These are phyloP conservation scores for Dactylellina sp. DNA, from an alignment of 2,329 filamentous ascomycete species.

Conservation along the genomic window DNA sequence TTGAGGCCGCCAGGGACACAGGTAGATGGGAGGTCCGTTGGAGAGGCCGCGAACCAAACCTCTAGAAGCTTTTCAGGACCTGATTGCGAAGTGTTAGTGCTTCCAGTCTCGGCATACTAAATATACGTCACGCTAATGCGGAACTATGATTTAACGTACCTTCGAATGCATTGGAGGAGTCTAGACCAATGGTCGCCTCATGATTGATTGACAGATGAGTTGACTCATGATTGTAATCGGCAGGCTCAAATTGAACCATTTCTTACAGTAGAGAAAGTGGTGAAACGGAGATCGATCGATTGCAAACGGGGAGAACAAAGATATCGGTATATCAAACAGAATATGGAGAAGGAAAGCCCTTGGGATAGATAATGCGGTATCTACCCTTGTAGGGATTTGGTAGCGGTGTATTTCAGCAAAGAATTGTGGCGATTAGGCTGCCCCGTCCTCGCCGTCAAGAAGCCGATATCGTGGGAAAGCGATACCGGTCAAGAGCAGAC, in stretches of 20 bases:
- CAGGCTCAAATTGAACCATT: slow-evolving; percentile 54
- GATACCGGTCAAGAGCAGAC: slow-evolving; percentile 86
- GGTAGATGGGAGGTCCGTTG: slow-evolving; percentile 76
- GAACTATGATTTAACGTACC: slow-evolving; percentile 67
- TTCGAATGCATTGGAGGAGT: slow-evolving; percentile 96
- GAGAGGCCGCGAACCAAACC: slow-evolving; percentile 93
- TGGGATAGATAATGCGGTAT: slow-evolving; percentile 59
- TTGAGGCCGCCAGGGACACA: slow-evolving; percentile 84
- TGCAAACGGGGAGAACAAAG: not conserved
- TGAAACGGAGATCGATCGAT: slow-evolving; percentile 14
- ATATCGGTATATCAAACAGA: not conserved
- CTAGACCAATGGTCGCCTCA: slow-evolving; percentile 89
- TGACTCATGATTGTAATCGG: slow-evolving; percentile 77
- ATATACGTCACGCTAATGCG: slow-evolving; percentile 32
- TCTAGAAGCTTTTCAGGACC: slow-evolving; percentile 97
- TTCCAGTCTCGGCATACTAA: not conserved
- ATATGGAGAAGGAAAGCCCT: slow-evolving; percentile 9
- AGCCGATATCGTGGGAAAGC: slow-evolving; percentile 77
- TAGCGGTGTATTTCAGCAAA: slow-evolving; percentile 91
- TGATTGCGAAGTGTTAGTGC: slow-evolving; percentile 61
- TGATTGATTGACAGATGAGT: slow-evolving; percentile 97
- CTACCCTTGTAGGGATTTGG: slow-evolving; percentile 66
- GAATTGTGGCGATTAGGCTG: slow-evolving; percentile 74
- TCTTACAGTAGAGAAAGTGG: slow-evolving; percentile 21
- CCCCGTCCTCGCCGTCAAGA: slow-evolving; percentile 71